A percentile compares a stretch with the other conserved stretches of the same genome.
Evolutionary conservation across 495 filamentous ascomycete genomes (phyloP).

Genomic region (Hyphodiscus hymeniophilus): DNA sequence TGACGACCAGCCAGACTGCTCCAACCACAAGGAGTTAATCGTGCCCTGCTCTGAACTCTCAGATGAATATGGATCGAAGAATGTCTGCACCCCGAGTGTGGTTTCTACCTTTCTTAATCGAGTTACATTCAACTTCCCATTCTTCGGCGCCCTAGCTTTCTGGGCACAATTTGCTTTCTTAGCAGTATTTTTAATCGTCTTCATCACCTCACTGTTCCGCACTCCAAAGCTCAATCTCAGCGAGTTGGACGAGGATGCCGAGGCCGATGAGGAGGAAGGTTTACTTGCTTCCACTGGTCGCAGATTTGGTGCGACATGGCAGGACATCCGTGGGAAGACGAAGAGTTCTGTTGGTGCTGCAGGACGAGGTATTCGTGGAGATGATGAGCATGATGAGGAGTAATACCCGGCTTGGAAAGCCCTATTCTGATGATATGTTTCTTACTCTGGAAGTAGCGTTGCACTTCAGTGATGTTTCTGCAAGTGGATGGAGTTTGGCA

Average conservation of each 20-base stretch:
- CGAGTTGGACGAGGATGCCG: slow-evolving; percentile 77
- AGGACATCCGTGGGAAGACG: slow-evolving; percentile 62
- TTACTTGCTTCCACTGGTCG: slow-evolving; percentile 74
- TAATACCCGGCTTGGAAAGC: too few relatives aligned
- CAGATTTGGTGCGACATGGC: slow-evolving; percentile 76
- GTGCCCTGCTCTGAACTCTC: slow-evolving; percentile 73
- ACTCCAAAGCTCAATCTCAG: slow-evolving; percentile 67
- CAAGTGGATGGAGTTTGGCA: slow-evolving; percentile 3
- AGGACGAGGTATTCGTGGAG: slow-evolving; percentile 10
- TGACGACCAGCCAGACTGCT: slow-evolving; percentile 66
- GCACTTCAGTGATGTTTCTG: background rate
- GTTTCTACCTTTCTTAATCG: slow-evolving; percentile 89
- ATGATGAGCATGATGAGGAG: slow-evolving; percentile 10
- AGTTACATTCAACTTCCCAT: slow-evolving; percentile 89
- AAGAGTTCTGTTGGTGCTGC: slow-evolving; percentile 17
- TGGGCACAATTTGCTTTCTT: slow-evolving; percentile 94
- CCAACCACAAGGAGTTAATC: slow-evolving; percentile 60
- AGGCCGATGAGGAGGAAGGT: slow-evolving; percentile 93
- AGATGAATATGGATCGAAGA: slow-evolving; percentile 47
- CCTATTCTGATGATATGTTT: background rate
- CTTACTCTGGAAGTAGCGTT: background rate
- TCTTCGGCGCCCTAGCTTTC: slow-evolving; percentile 89
- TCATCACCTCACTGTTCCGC: slow-evolving; percentile 66
- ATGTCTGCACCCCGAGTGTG: slow-evolving; percentile 84
- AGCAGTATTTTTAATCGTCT: slow-evolving; percentile 70